Evolutionary conservation across 148 eudicot species (phyloP), one percentile per base, ranked within the genome.

Genomic region (Camellia lanceoleosa): DNA sequence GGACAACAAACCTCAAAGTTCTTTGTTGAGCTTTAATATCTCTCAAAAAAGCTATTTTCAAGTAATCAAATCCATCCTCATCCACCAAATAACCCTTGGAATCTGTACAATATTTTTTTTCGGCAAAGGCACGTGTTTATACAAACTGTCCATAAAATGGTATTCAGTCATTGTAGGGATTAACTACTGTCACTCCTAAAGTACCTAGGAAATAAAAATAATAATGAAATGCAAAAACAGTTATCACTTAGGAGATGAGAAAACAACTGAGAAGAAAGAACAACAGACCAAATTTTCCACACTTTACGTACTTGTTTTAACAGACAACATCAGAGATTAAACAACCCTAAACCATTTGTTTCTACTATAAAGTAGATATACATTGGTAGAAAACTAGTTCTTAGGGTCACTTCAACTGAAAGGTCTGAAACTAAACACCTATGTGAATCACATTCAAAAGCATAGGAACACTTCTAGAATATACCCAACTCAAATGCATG

Each of bases 81-180:
- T 97, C 99, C 80, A 97, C 97, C 92, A 97, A 90, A 89, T 91
- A 97, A 74, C 99, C 99, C 86, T 92, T 97, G 30, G 97, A 89
- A 91, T 97, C 99, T 97, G 91, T 80, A 68, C 54, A 78, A 82
- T 42, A 75, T 63, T 62, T 75, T 49, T 44, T 49, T 44, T 47
- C 55, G 49, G 72, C 68, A 73, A 76, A 83, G 13, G 74, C 71
- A 82, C 49, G 20, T 41, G 61, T 47, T 62, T 44, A 75, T 56
- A 59, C 80, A 76, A 60, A 70, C 74, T 14, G 65, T 44, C 43
- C 66, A 80, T 68, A 30, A 30, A 30, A 30, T 10, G 56, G 42
- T 47, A 68, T 64, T 12, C 9, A 51, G 19, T n/a, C 60, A 15
- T 15, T 66, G 41, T 51, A 81, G 70, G 68, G 6, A 56, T 10